Conservation (phyloP, 345 rosid genomes). For the Melaleuca quinquenervia region DNA sequence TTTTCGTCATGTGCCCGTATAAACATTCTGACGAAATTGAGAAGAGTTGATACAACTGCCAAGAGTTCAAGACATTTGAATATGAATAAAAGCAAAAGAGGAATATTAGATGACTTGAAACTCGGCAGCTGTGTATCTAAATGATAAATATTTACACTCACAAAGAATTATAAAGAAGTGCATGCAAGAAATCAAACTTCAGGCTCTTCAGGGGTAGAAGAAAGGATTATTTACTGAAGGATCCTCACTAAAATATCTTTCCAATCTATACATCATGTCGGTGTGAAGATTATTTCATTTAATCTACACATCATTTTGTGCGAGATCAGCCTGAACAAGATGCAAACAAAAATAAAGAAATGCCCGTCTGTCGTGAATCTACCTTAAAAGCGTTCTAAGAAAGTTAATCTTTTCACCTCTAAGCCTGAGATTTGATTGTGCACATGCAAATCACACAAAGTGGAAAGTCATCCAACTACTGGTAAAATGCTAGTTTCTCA, state of each 20-base stretch:
- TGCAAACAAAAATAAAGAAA: neutral
- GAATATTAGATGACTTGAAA: neutral
- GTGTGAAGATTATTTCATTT: neutral
- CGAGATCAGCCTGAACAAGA: neutral
- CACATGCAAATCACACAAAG: neutral
- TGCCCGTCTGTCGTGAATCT: neutral
- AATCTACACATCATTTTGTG: neutral
- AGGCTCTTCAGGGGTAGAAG: neutral
- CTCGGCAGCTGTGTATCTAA: neutral
- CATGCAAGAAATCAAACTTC: neutral
- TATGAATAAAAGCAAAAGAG: neutral
- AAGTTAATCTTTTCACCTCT: neutral
- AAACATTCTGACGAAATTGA: slow-evolving; percentile 69
- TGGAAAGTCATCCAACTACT: neutral
- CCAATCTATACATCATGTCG: neutral
- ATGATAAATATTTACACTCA: neutral
- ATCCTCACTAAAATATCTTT: neutral
- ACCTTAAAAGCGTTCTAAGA: neutral
- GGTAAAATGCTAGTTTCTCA: neutral
- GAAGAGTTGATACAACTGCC: slow-evolving; percentile 69
- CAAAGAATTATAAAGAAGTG: neutral
- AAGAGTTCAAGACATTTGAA: neutral
- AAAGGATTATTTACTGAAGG: neutral
- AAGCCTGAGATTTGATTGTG: neutral
- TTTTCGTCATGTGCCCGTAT: slow-evolving; percentile 71